These are phyloP conservation scores for Diophrys sp. DNA, from an alignment of 73 alveolate genomes.

Conservation along the genomic window DNA sequence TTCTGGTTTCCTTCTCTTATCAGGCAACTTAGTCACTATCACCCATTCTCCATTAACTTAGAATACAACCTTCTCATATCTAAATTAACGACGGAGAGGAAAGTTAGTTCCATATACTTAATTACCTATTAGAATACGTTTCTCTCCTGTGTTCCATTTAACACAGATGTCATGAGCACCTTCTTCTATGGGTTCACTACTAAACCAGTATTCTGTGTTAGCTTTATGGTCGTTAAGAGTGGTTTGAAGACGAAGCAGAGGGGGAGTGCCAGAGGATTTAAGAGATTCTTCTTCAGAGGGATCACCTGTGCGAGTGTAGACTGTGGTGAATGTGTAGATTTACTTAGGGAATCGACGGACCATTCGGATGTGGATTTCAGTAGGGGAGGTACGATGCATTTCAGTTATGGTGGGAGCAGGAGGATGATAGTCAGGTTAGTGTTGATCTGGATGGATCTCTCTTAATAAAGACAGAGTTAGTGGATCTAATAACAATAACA, in stretches of 20 bases:
- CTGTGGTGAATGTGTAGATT: background rate
- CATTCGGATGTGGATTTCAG: background rate
- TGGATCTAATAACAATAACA: background rate
- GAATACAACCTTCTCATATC: background rate
- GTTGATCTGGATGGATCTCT: background rate
- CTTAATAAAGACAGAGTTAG: background rate
- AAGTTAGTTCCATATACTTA: background rate
- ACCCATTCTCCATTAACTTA: background rate
- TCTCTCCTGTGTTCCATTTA: background rate
- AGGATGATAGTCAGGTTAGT: background rate
- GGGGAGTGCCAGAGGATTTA: background rate
- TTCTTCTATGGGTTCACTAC: background rate
- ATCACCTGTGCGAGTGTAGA: background rate
- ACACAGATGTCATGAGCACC: background rate
- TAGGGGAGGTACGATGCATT: background rate
- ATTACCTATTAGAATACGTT: background rate
- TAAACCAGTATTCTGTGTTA: background rate
- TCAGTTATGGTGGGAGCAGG: background rate
- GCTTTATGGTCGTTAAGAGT: background rate
- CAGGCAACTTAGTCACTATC: background rate
- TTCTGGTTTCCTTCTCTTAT: background rate
- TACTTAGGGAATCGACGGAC: background rate
- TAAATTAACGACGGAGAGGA: background rate
- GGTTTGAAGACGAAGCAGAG: background rate
- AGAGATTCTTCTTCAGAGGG: background rate